Conservation (phyloP, 805 yeast species). For the Spathaspora girioi region DNA sequence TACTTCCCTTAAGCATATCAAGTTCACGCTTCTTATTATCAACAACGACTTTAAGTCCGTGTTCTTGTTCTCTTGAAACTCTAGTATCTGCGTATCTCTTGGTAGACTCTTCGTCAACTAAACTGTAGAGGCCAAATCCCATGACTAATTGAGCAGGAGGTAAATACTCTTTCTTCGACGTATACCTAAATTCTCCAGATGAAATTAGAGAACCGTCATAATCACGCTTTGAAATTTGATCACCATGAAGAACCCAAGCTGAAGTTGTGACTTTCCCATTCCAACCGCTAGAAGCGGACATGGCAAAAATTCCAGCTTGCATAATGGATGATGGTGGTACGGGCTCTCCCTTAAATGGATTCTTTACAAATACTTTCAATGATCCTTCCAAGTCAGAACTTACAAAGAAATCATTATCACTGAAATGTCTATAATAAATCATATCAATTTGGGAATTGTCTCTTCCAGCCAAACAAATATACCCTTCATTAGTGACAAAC, state of each 20-base stretch:
- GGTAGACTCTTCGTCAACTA: slow-evolving; percentile 56
- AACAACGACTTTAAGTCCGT: slow-evolving; percentile 33
- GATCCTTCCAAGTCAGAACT: slow-evolving; percentile 73
- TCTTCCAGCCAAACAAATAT: slow-evolving; percentile 80
- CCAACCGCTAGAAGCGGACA: slow-evolving; percentile 87
- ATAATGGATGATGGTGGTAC: slow-evolving; percentile 82
- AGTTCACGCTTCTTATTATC: slow-evolving; percentile 30
- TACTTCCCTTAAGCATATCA: slow-evolving; percentile 16
- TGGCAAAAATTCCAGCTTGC: slow-evolving; percentile 87
- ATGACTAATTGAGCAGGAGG: slow-evolving; percentile 83
- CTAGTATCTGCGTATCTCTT: slow-evolving; percentile 24
- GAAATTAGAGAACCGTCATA: slow-evolving; percentile 55
- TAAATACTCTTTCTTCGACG: slow-evolving; percentile 53
- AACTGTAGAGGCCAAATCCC: slow-evolving; percentile 86
- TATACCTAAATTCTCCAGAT: slow-evolving; percentile 57
- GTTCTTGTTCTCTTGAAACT: slow-evolving; percentile 28
- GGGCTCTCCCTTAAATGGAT: slow-evolving; percentile 65
- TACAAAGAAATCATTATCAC: slow-evolving; percentile 68
- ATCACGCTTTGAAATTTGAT: slow-evolving; percentile 67
- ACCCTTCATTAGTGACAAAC: slow-evolving; percentile 91
- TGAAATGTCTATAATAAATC: slow-evolving; percentile 74
- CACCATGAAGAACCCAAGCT: slow-evolving; percentile 80
- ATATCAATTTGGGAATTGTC: slow-evolving; percentile 78
- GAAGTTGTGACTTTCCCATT: slow-evolving; percentile 75
- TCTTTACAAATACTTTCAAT: slow-evolving; percentile 73